These are phyloP conservation scores for Nakazawaea ernobii DNA, from an alignment of 805 yeast species.

Conservation along the genomic window DNA sequence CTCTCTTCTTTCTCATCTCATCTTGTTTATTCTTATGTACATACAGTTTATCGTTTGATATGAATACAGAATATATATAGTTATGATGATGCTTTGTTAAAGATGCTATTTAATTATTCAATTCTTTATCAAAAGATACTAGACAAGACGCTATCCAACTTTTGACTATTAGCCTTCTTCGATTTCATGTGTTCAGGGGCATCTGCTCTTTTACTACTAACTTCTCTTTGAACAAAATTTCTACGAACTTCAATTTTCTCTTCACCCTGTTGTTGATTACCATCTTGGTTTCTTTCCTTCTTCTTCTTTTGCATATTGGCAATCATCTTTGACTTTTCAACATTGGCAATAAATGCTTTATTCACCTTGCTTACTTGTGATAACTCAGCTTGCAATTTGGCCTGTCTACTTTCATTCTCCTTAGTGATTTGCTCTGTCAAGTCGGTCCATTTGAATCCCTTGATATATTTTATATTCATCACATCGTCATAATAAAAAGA, in stretches of 20 bases:
- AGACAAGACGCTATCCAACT: conserved; percentile 43
- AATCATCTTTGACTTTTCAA: conserved; percentile 81
- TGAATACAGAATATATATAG: too few species aligned
- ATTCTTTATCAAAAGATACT: conserved; percentile 36
- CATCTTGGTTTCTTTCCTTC: conserved; percentile 24
- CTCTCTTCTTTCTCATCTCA: conserved; percentile 1
- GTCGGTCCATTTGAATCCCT: conserved; percentile 93
- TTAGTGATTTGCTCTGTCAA: conserved; percentile 88
- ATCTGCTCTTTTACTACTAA: conserved; percentile 60
- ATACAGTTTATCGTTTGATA: too few species aligned
- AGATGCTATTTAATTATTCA: not conserved
- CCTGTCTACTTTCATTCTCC: conserved; percentile 84
- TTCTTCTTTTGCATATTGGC: conserved; percentile 55
- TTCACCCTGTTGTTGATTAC: conserved; percentile 18
- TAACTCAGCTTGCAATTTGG: conserved; percentile 81
- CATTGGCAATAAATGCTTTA: conserved; percentile 75
- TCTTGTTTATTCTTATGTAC: not conserved
- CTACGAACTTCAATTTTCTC: conserved; percentile 39
- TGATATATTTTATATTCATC: conserved; percentile 81
- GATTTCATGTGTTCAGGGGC: conserved; percentile 44
- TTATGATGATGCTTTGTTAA: not conserved
- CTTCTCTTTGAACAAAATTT: conserved; percentile 65
- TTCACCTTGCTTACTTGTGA: conserved; percentile 85
- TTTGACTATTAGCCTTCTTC: conserved; percentile 27
- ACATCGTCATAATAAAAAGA: conserved; percentile 91